Evolutionary conservation across 2,329 filamentous ascomycete genomes (phyloP).

Genomic region (Diaporthe sp.): DNA sequence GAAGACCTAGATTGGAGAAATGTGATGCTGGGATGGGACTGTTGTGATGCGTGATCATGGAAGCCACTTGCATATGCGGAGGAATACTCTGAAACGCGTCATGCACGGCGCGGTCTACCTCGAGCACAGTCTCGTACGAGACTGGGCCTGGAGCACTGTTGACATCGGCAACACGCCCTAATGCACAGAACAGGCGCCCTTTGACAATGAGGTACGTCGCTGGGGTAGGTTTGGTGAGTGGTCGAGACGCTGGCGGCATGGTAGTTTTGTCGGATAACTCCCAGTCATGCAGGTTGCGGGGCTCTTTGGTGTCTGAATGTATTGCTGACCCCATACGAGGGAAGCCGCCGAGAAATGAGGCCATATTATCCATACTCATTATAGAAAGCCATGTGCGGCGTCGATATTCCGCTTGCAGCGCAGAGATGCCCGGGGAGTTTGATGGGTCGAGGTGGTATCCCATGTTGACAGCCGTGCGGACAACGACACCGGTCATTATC

Average conservation of each 20-base stretch:
- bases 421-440: conserved; percentile 51
- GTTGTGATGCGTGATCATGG: background rate
- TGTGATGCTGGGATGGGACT: conserved; percentile 48
- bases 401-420: conserved; percentile 62
- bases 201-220: conserved; percentile 66
- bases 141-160: conserved; percentile 35
- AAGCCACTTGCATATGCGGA: conserved; percentile 41
- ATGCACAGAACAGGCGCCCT: conserved; percentile 60
- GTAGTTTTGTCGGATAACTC: conserved; percentile 65
- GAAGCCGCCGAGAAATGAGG: conserved; percentile 66
- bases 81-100: conserved; percentile 42
- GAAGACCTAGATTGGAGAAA: conserved; percentile 58
- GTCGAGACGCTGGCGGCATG: conserved; percentile 60
- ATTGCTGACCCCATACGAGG: conserved; percentile 61
- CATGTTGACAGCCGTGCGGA: conserved; percentile 68
- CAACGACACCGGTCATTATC: conserved; percentile 63
- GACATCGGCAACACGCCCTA: conserved; percentile 62
- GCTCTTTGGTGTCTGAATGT: conserved; percentile 63
- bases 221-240: conserved; percentile 63
- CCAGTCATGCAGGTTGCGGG: conserved; percentile 67
- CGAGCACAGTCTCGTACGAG: conserved; percentile 45
- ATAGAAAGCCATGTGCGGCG: conserved; percentile 57
- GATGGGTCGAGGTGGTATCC: conserved; percentile 65
- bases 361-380: conserved; percentile 63
- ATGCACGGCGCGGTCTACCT: conserved; percentile 57